phyloP scores from a whole-genome alignment of 164 flowering plant genomes.

The Vitis amurensis region DNA sequence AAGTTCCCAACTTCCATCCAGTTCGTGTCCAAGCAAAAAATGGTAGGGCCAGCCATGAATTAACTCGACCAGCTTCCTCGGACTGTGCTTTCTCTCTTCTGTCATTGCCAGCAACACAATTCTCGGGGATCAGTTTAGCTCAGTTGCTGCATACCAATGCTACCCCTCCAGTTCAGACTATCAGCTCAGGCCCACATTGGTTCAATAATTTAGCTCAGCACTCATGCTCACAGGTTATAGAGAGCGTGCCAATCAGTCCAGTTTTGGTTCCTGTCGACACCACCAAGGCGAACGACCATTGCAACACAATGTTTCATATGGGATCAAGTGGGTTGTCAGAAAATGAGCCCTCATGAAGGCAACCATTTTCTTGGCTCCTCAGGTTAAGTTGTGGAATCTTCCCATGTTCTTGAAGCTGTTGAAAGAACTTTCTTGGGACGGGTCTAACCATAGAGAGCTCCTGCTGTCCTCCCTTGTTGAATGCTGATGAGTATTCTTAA shows the following conservation, averaged over 20 bases:
- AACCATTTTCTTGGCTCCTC: conserved; percentile 1
- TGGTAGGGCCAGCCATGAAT: not conserved
- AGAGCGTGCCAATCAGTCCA: not conserved
- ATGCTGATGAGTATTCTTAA: no score
- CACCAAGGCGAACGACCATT: not conserved
- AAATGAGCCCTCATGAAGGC: not conserved
- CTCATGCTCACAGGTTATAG: not conserved
- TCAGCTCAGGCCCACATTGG: not conserved
- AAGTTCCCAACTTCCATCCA: not conserved
- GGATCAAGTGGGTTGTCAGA: conserved; percentile 5
- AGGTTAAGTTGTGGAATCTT: no score
- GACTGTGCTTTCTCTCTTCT: conserved; percentile 42
- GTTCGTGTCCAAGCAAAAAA: not conserved
- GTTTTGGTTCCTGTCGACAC: not conserved
- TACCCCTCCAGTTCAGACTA: not conserved
- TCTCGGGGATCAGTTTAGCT: not conserved
- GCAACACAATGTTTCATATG: not conserved
- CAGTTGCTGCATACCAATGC: not conserved
- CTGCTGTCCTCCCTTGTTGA: no score
- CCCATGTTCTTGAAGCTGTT: not conserved
- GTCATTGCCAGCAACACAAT: conserved; percentile 21
- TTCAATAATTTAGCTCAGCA: not conserved
- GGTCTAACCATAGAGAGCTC: no score
- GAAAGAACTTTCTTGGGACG: not conserved
- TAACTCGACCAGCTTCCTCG: conserved; percentile 6